Conservation (phyloP, 441 rosid species). For the Geranium incanum region DNA sequence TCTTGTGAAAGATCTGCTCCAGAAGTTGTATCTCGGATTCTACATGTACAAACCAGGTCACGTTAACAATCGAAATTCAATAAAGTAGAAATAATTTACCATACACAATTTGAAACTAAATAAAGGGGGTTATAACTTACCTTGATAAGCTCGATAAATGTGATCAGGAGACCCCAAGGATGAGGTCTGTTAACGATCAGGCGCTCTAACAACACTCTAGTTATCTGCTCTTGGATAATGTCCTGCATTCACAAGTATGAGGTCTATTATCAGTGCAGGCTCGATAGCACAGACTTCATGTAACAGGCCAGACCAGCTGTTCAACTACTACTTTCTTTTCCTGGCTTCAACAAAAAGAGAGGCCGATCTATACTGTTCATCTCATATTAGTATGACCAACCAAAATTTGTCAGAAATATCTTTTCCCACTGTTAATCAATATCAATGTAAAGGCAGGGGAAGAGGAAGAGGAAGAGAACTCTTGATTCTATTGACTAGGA, state of each 20-base stretch:
- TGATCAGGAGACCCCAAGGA: constrained; percentile 30
- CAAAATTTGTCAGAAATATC: background rate
- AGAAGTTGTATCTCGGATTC: constrained; percentile 31
- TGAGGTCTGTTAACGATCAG: constrained; percentile 26
- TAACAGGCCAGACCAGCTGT: background rate
- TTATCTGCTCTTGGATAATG: constrained; percentile 30
- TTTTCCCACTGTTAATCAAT: background rate
- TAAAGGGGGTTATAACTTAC: constrained; percentile 6
- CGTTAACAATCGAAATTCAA: background rate
- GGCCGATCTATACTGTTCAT: background rate
- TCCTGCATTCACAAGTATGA: constrained; percentile 21
- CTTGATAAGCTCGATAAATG: constrained; percentile 32
- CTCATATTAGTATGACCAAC: background rate
- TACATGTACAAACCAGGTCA: constrained; percentile 13
- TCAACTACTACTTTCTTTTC: background rate
- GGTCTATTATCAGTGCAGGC: background rate
- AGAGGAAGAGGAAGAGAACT: background rate
- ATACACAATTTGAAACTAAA: background rate
- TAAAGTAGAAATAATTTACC: too few species aligned
- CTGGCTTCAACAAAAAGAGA: background rate
- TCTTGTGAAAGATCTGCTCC: constrained; percentile 27
- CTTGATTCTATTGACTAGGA: background rate
- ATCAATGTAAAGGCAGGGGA: background rate
- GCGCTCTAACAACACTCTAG: constrained; percentile 31
- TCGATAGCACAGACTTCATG: background rate